Evolutionary conservation across 495 filamentous ascomycete species (phyloP).

Genomic region (Achaetomiella virescens): DNA sequence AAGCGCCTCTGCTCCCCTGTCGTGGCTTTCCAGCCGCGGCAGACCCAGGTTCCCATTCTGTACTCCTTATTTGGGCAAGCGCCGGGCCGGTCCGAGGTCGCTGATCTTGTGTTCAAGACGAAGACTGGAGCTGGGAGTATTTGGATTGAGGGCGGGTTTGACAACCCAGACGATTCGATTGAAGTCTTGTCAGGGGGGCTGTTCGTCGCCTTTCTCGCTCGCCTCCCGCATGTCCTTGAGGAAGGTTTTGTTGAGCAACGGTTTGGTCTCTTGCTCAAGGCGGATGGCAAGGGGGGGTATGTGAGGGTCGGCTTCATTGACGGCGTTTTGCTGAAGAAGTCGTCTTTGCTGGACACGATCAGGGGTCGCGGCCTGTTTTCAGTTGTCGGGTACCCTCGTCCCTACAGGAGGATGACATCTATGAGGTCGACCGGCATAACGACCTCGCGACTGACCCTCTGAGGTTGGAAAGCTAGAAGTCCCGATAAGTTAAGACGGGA

Average conservation of each 20-base stretch:
- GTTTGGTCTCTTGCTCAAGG: slow-evolving; percentile 18
- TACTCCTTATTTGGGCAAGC: slow-evolving; percentile 6
- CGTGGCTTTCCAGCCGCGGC: background rate
- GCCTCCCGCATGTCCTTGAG: slow-evolving; percentile 17
- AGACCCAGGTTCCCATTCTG: slow-evolving; percentile 2
- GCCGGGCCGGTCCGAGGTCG: slow-evolving; percentile 11
- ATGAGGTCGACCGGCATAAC: slow-evolving; percentile 4
- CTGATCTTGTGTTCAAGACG: slow-evolving; percentile 8
- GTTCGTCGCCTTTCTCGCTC: slow-evolving; percentile 16
- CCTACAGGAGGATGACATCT: slow-evolving; percentile 5
- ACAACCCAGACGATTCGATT: background rate
- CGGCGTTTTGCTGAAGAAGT: slow-evolving; percentile 15
- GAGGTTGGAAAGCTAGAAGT: slow-evolving; percentile 1
- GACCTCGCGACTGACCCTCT: slow-evolving; percentile 14
- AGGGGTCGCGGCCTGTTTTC: background rate
- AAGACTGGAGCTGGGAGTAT: background rate
- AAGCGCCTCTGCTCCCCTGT: slow-evolving; percentile 17
- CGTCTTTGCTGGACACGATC: background rate
- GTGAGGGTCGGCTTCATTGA: slow-evolving; percentile 22
- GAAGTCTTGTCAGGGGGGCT: background rate
- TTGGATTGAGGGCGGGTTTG: slow-evolving; percentile 23
- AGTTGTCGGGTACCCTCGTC: slow-evolving; percentile 12
- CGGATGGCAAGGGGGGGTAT: slow-evolving; percentile 1
- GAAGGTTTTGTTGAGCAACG: slow-evolving; percentile 22
- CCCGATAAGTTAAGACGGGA: slow-evolving; percentile 3